phyloP scores from a whole-genome alignment of 73 alveolate species.

The Blepharisma stoltei region DNA sequence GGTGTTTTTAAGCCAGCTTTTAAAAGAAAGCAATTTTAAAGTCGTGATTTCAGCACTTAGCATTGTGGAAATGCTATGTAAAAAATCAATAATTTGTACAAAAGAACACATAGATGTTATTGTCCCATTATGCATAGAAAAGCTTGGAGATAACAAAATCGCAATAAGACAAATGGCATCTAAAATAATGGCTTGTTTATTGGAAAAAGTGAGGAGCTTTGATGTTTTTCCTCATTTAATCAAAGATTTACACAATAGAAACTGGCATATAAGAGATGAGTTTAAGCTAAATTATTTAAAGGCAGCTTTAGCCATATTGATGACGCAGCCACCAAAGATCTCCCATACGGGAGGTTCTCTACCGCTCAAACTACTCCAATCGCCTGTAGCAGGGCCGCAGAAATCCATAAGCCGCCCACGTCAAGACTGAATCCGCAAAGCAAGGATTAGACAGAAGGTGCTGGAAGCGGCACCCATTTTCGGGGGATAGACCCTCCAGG shows the following conservation, averaged over 20 bases:
- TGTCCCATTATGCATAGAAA: not conserved
- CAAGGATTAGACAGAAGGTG: too few relatives aligned
- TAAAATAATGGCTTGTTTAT: not conserved
- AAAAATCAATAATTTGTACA: not conserved
- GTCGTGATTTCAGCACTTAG: not conserved
- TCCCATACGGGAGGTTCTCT: too few relatives aligned
- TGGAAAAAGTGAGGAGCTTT: not conserved
- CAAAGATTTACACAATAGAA: not conserved
- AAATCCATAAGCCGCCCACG: too few relatives aligned
- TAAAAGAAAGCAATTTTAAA: constrained; percentile 23
- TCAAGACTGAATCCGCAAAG: too few relatives aligned
- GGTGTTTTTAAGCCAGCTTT: not conserved
- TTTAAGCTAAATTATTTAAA: too few relatives aligned
- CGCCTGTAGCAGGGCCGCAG: too few relatives aligned
- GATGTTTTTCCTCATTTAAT: not conserved
- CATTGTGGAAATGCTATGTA: not conserved
- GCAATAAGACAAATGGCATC: constrained; percentile 19
- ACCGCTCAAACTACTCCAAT: too few relatives aligned
- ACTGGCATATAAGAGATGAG: constrained; percentile 32
- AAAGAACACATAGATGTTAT: not conserved
- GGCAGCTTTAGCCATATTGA: too few relatives aligned
- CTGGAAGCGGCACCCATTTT: too few relatives aligned
- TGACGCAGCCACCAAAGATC: too few relatives aligned
- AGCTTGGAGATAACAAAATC: constrained; percentile 31
- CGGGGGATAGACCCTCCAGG: too few relatives aligned